Base-by-base conservation (phyloP, 2,329 filamentous ascomycete genomes). In the Ramichloridium luteum region DNA sequence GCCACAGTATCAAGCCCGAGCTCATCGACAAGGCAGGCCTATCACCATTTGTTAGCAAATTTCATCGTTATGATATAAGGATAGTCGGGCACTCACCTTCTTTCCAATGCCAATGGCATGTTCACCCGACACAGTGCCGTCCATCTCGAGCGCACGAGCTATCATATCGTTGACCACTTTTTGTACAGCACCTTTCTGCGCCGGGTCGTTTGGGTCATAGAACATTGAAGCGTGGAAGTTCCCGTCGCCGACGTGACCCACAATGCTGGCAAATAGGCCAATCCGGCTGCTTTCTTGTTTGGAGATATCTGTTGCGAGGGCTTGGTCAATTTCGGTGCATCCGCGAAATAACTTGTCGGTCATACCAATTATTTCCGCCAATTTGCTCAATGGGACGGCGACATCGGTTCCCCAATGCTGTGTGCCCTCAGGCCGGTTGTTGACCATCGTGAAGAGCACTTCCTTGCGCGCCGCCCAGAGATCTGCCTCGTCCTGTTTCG, bases 181-280 rank as follows among this genome's bases (percentile, higher is more conserved):
- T 67, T 69, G 53, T 90, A 81, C 2, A 90, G 83, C 44, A 79
- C 80, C 25, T 69, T 76, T 70, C 57, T 93, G 80, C 15, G 66
- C 72, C 3, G 72, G 67, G 34, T 85, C 66, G 14, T 65, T 68
- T 15, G 71, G 70, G 57, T 90, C 74, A 55, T 93, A 94, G 60
- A 94, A 78, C 58, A 94, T 90, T 51, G 79, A 82, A 53, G 86
- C 78, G 55, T 94, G 86, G 61, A 94, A 94, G 57, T 94, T 94
- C 22, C 86, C 86, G 51, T 93, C 86, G 9, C 86, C 86, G 35
- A 94, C 79, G 50, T 94, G 86, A 3, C 86, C 86, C 3, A 94
- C 64, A 16, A 93, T 81, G 48, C 80, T 85, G 1, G 84, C 83
- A 53, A 93, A 93, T 2, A 93, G 61, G 0, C 83, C 84, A 8